These are phyloP conservation scores for Cyclotella choctawhatcheeana DNA, from an alignment of 108 stramenopile species.

Conservation along the genomic window DNA sequence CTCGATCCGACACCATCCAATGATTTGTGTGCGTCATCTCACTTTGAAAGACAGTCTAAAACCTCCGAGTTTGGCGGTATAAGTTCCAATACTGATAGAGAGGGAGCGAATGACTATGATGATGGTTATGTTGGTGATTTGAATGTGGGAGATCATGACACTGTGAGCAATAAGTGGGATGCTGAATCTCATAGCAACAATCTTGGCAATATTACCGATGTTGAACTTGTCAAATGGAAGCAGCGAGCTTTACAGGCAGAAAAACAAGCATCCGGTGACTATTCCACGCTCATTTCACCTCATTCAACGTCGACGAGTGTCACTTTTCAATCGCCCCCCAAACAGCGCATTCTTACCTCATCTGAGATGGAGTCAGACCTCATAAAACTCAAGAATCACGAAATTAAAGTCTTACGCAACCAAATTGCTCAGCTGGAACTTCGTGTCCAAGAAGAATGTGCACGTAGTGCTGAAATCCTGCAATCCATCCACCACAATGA, in stretches of 20 bases:
- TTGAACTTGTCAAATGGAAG: background rate
- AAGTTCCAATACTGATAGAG: background rate
- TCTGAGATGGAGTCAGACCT: slow-evolving; percentile 6
- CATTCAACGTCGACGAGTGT: background rate
- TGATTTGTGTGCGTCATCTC: too few species aligned
- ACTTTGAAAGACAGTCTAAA: too few species aligned
- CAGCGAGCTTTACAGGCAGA: slow-evolving; percentile 7
- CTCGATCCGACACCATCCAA: background rate
- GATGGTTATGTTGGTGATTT: slow-evolving; percentile 3
- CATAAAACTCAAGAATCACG: slow-evolving; percentile 7
- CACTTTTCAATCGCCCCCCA: background rate
- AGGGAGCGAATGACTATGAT: background rate
- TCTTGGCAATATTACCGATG: background rate
- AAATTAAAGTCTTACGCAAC: slow-evolving; percentile 2
- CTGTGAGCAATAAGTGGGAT: background rate
- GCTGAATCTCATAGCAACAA: background rate
- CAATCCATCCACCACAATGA: background rate
- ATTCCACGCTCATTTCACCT: background rate
- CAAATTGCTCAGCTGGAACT: slow-evolving; percentile 16
- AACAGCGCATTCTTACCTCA: background rate
- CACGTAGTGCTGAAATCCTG: background rate
- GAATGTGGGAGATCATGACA: background rate
- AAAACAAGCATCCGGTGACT: background rate
- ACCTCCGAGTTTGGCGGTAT: too few species aligned
- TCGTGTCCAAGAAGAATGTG: background rate